These are phyloP conservation scores for Pachysandra terminalis DNA, from an alignment of 164 flowering plant species.

Conservation along the genomic window DNA sequence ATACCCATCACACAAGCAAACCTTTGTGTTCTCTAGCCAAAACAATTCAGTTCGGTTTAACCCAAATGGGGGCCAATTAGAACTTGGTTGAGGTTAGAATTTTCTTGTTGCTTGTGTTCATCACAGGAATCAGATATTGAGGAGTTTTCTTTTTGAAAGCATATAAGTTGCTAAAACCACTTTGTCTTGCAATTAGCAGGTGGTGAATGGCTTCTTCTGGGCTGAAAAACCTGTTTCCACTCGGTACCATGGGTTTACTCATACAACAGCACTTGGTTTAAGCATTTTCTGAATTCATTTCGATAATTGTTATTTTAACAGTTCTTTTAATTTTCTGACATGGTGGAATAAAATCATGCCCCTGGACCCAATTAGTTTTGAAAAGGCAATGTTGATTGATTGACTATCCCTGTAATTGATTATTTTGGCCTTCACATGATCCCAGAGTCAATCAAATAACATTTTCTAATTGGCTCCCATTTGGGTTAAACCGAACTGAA, in stretches of 20 bases:
- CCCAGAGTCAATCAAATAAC: no score
- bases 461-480: not conserved
- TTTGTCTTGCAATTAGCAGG: constrained; percentile 42
- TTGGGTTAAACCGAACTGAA: not conserved
- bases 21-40: not conserved
- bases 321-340: no score
- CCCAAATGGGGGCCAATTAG: not conserved
- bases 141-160: no score
- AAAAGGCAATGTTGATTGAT: no score
- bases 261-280: constrained; percentile 89
- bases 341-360: no score
- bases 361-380: no score
- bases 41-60: not conserved
- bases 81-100: not conserved
- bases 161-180: not conserved
- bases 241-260: constrained; percentile 31
- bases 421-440: not conserved
- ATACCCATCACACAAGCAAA: not conserved
- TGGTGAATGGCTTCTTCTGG: constrained; percentile 94
- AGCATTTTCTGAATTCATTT: constrained; percentile 33
- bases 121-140: no score
- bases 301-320: not conserved
- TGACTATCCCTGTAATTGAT: not conserved
- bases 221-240: constrained; percentile 62
- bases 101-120: not conserved